Evolutionary conservation across 2,329 filamentous ascomycete genomes (phyloP), one percentile per base, ranked within the genome.

Genomic region (Tolypocladium capitatum): DNA sequence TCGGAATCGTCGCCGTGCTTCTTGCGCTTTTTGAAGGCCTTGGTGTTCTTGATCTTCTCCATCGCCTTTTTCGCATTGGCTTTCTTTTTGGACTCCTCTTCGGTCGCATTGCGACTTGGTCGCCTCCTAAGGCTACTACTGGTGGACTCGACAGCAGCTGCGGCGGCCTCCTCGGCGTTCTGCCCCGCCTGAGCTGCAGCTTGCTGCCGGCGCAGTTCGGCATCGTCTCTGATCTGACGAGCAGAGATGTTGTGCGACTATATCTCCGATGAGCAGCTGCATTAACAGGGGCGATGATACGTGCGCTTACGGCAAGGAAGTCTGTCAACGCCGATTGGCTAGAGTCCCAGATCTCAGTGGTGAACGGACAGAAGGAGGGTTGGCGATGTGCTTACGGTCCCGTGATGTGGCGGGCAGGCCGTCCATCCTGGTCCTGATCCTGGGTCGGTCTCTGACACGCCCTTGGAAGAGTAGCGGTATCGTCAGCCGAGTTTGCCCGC

Each of bases 201-300:
- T 49, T 60, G 57, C 47, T 74, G 71, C 46, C 72, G 67, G 43
- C 76, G 69, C 33, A 63, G 61, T 31, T 73, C 68, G 18, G 74
- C 74, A 51, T 75, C 69, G 20, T 67, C 60, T 33, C 71, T 69
- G 48, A 80, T 80, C 49, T 76, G 71, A 28, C 68, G 62, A 2
- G 77, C 75, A 21, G 78, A 86, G 54, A 88, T 88, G 56, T 86
- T 86, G 62, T 86, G 81, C 2, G 83, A 78, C 76, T 83, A 32
- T 28, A 13, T 18, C 5, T 8, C 33, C 14, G 32, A 47, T 65
- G 43, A 65, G 57, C 41, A 47, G 28, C 7, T 7, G 20, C 11
- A 2, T n/a, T 27, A 3, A 41, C 16, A 10, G 9, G 20, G 11
- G 24, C 14, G 8, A 16, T 11, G 3, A 11, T 20, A 2, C 6